Conservation (phyloP, 2,329 filamentous ascomycete species). For the Aspergillus pseudoglaucus region DNA sequence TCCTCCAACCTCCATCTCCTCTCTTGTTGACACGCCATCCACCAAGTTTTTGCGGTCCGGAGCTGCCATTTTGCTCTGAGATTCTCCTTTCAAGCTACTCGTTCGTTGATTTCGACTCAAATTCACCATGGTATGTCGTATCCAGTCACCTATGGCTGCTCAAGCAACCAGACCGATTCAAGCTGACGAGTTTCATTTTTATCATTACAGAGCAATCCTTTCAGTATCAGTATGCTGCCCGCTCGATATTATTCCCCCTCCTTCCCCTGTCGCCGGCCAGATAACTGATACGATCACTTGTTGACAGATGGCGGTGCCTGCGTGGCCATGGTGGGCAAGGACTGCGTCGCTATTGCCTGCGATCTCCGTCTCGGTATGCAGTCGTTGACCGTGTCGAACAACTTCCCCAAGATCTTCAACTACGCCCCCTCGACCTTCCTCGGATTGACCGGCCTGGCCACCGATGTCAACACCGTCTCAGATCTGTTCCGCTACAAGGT, state of each 20-base stretch:
- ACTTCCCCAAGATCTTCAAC: constrained; percentile 99
- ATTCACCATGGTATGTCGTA: not conserved
- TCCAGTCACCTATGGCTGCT: not conserved
- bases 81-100: not conserved
- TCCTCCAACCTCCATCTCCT: constrained; percentile 1
- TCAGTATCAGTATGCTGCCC: constrained; percentile 76
- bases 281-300: constrained; percentile 7
- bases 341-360: constrained; percentile 98
- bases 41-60: not conserved
- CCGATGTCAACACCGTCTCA: constrained; percentile 87
- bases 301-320: constrained; percentile 74
- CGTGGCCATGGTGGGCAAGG: constrained; percentile 98
- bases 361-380: constrained; percentile 96
- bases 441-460: constrained; percentile 90
- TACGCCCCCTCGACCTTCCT: constrained; percentile 89
- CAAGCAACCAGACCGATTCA: not conserved
- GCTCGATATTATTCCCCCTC: constrained; percentile 3
- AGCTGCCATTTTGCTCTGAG: not conserved
- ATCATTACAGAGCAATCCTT: constrained; percentile 67
- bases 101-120: not conserved
- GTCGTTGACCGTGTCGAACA: constrained; percentile 91
- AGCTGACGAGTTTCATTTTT: not conserved
- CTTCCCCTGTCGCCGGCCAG: not conserved
- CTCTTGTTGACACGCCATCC: not conserved
- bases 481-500: constrained; percentile 99